Evolutionary conservation across 371 early-diverging fungal species (phyloP).

Genomic region (Syncephalastrum monosporum): DNA sequence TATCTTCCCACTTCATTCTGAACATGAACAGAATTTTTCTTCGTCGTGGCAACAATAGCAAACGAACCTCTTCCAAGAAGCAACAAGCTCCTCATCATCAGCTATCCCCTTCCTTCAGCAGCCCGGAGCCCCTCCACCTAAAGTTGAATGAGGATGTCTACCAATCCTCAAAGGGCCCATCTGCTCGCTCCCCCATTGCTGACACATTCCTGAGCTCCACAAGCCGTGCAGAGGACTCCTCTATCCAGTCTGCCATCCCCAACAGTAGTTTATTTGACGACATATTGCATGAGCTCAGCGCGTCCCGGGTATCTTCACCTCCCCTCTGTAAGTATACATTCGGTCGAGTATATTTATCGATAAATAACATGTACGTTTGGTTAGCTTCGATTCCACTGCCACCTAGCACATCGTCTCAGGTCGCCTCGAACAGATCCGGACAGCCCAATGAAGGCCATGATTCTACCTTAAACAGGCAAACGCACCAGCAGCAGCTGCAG

Average conservation of each 20-base stretch:
- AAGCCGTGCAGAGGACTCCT: too few relatives aligned
- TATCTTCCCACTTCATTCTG: slow-evolving; percentile 6
- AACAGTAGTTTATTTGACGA: slow-evolving; percentile 12
- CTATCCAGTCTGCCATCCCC: not conserved
- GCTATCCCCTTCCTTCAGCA: slow-evolving; percentile 11
- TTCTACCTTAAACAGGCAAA: too few relatives aligned
- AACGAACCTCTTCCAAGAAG: too few relatives aligned
- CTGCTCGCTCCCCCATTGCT: slow-evolving; percentile 11
- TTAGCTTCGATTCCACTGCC: too few relatives aligned
- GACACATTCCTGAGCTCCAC: slow-evolving; percentile 11
- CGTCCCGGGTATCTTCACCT: too few relatives aligned
- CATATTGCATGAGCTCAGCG: slow-evolving; percentile 4
- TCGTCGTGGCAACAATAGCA: slow-evolving; percentile 8
- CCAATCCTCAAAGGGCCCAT: not conserved
- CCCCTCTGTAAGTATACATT: too few relatives aligned
- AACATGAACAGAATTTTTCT: slow-evolving; percentile 8
- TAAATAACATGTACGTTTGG: too few relatives aligned
- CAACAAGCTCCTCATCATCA: slow-evolving; percentile 2
- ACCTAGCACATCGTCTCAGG: too few relatives aligned
- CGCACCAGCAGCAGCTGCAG: too few relatives aligned
- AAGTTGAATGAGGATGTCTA: slow-evolving; percentile 6
- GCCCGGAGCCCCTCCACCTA: slow-evolving; percentile 13
- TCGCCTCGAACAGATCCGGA: too few relatives aligned
- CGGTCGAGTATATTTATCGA: too few relatives aligned
- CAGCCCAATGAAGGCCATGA: too few relatives aligned